These are phyloP conservation scores for Xylaria sp. DNA, from an alignment of 2,329 filamentous ascomycete species.

Conservation along the genomic window DNA sequence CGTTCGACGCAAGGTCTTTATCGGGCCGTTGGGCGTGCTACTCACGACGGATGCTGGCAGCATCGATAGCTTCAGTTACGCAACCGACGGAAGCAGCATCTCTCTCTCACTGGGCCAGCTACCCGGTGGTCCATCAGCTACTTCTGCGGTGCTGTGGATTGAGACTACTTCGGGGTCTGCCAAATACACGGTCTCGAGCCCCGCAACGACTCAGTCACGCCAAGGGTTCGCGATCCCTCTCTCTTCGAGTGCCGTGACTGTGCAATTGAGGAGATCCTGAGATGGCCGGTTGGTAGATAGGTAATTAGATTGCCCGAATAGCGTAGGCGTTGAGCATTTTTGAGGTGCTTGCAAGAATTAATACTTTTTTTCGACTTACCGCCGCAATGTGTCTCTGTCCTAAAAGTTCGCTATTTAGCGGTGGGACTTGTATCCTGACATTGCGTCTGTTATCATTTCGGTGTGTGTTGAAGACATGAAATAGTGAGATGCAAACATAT, in stretches of 20 bases:
- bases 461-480: too few relatives aligned
- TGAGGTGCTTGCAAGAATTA: background rate
- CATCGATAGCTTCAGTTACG: slow-evolving; percentile 47
- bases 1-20: slow-evolving; percentile 53
- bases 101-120: slow-evolving; percentile 42
- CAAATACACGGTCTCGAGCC: slow-evolving; percentile 35
- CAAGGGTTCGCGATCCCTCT: slow-evolving; percentile 40
- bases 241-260: slow-evolving; percentile 30
- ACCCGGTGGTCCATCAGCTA: slow-evolving; percentile 36
- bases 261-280: slow-evolving; percentile 27
- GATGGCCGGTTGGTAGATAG: too few relatives aligned
- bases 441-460: too few relatives aligned
- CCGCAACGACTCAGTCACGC: slow-evolving; percentile 32
- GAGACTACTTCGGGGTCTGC: slow-evolving; percentile 39
- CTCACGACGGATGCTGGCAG: slow-evolving; percentile 51
- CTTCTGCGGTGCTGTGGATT: slow-evolving; percentile 44
- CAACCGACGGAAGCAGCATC: slow-evolving; percentile 31
- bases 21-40: slow-evolving; percentile 51
- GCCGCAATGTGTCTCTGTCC: too few relatives aligned
- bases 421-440: too few relatives aligned
- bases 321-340: background rate
- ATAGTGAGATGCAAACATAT: too few relatives aligned
- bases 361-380: too few relatives aligned
- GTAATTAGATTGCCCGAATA: background rate
- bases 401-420: too few relatives aligned